Conservation (phyloP, 2,329 filamentous ascomycete genomes). For the Epicoccum sorghinum region DNA sequence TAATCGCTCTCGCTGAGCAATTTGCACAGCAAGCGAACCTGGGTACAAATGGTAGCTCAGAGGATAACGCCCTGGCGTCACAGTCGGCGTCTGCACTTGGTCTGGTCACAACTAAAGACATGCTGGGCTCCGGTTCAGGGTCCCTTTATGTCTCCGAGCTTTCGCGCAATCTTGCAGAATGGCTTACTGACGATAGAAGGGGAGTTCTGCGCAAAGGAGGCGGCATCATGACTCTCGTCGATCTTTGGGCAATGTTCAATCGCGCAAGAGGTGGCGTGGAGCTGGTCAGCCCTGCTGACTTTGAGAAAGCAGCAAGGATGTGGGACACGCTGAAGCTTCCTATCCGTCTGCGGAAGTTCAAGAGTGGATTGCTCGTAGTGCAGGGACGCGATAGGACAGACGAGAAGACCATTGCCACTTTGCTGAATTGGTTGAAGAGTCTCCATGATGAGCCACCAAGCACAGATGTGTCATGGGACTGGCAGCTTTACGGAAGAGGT, state of each 20-base stretch:
- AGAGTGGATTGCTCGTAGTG: slow-evolving; percentile 91
- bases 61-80: slow-evolving; percentile 76
- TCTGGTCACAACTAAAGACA: slow-evolving; percentile 92
- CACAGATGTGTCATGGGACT: slow-evolving; percentile 74
- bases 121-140: slow-evolving; percentile 79
- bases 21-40: slow-evolving; percentile 72
- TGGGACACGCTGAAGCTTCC: slow-evolving; percentile 90
- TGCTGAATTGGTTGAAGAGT: slow-evolving; percentile 79
- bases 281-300: slow-evolving; percentile 87
- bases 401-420: slow-evolving; percentile 79
- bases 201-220: slow-evolving; percentile 46
- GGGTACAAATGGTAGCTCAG: slow-evolving; percentile 64
- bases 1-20: slow-evolving; percentile 88
- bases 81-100: slow-evolving; percentile 85
- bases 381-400: slow-evolving; percentile 88
- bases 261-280: slow-evolving; percentile 91
- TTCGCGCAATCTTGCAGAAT: slow-evolving; percentile 49
- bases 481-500: slow-evolving; percentile 77
- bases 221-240: slow-evolving; percentile 49
- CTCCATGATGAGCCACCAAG: slow-evolving; percentile 70
- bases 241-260: slow-evolving; percentile 74
- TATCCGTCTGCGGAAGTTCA: slow-evolving; percentile 85
- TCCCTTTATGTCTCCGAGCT: slow-evolving; percentile 79
- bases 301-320: slow-evolving; percentile 83
- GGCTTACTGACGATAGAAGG: slow-evolving; percentile 47